Evolutionary conservation across 2,329 filamentous ascomycete genomes (phyloP).

Genomic region (Eutypella sp.): DNA sequence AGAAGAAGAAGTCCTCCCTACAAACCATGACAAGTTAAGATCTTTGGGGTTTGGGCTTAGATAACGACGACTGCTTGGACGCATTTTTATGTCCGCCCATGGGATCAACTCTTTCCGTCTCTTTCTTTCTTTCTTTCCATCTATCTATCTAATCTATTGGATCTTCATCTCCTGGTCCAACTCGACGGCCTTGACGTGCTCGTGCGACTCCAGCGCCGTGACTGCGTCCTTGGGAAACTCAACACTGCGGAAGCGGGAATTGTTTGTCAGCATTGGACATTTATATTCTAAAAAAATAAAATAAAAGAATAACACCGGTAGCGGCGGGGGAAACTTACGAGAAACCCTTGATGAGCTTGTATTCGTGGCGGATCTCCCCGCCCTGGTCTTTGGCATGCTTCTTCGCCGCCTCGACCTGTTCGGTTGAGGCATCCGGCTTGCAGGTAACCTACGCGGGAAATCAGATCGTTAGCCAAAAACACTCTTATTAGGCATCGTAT

Average conservation of each 20-base stretch:
- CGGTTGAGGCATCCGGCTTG: constrained; percentile 62
- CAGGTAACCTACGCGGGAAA: constrained; percentile 68
- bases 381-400: constrained; percentile 68
- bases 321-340: constrained; percentile 72
- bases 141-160: too few relatives aligned
- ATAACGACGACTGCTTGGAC: too few relatives aligned
- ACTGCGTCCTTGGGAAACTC: constrained; percentile 65
- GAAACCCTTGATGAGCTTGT: constrained; percentile 86
- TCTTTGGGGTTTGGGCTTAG: too few relatives aligned
- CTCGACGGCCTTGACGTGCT: constrained; percentile 52
- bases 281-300: too few relatives aligned
- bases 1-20: too few relatives aligned
- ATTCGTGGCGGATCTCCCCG: constrained; percentile 79
- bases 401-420: constrained; percentile 71
- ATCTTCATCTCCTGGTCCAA: constrained; percentile 64
- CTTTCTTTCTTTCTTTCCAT: too few relatives aligned
- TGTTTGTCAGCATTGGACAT: too few relatives aligned
- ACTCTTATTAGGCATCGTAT: constrained; percentile 5
- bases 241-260: constrained; percentile 49
- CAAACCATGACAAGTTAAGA: too few relatives aligned
- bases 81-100: neutral
- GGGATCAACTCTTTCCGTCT: too few relatives aligned
- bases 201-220: constrained; percentile 53
- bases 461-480: constrained; percentile 7
- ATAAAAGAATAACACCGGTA: too few relatives aligned